phyloP scores from a whole-genome alignment of 345 rosid species.

The Melastoma malabathricum region DNA sequence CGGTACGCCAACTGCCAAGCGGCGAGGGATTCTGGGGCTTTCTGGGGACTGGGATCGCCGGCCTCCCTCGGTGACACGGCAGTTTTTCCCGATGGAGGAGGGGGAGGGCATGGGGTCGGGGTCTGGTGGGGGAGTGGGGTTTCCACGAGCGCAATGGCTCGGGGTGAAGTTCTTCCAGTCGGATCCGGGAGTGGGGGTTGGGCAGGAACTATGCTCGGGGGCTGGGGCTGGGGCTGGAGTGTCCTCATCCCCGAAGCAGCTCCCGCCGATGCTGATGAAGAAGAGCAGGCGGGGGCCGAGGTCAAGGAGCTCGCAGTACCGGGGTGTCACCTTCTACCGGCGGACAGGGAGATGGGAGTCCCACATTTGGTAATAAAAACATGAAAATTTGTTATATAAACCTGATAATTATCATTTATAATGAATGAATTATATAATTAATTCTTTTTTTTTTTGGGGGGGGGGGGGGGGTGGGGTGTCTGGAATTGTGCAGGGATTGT shows the following conservation, averaged over 20 bases:
- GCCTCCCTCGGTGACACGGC: slow-evolving; percentile 59
- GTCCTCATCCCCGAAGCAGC: too few species aligned
- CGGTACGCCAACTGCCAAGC: slow-evolving; percentile 18
- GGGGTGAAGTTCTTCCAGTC: slow-evolving; percentile 57
- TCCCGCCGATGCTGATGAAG: slow-evolving; percentile 17
- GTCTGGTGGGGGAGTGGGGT: slow-evolving; percentile 14
- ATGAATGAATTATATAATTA: background rate
- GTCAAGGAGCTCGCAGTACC: slow-evolving; percentile 89
- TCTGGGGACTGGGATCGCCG: slow-evolving; percentile 13
- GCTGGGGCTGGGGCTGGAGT: too few species aligned
- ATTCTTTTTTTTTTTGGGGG: background rate
- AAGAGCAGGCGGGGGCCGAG: slow-evolving; percentile 94
- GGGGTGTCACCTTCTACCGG: slow-evolving; percentile 95
- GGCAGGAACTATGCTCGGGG: too few species aligned
- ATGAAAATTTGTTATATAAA: too few species aligned
- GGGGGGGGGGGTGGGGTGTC: background rate
- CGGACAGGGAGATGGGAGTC: slow-evolving; percentile 99
- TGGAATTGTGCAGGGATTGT: slow-evolving; percentile 71
- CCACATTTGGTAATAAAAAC: slow-evolving; percentile 63
- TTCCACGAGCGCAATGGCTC: slow-evolving; percentile 57
- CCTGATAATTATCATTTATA: background rate
- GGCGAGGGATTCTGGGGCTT: slow-evolving; percentile 37
- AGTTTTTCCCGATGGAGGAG: slow-evolving; percentile 63
- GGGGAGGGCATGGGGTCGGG: slow-evolving; percentile 19
- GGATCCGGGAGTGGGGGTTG: slow-evolving; percentile 13